A percentile compares a stretch with the other conserved stretches of the same genome.
phyloP scores from a whole-genome alignment of 148 eudicot genomes.

The Silene uniflora region DNA sequence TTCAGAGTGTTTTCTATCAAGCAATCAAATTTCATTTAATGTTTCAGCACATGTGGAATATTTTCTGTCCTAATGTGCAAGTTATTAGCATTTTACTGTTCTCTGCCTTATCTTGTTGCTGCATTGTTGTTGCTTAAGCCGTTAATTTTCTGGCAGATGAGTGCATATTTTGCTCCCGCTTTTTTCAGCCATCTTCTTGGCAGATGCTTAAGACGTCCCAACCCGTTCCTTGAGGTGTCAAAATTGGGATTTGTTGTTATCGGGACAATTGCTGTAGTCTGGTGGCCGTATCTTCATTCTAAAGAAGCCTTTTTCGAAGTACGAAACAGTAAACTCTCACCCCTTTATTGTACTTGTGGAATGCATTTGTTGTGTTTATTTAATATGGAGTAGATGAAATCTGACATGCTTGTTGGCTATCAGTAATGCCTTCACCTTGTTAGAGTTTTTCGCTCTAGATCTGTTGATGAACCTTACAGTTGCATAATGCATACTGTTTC shows the following conservation, averaged over 20 bases:
- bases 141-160: conserved; percentile 62
- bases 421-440: background rate
- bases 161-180: conserved; percentile 95
- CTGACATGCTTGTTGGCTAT: background rate
- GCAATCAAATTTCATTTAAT: background rate
- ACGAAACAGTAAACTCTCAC: conserved; percentile 17
- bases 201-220: conserved; percentile 63
- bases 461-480: too few relatives aligned
- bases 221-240: conserved; percentile 65
- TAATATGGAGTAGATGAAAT: background rate
- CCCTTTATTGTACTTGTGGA: conserved; percentile 1
- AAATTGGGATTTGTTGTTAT: conserved; percentile 71
- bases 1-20: background rate
- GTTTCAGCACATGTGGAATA: background rate
- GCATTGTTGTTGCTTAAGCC: background rate
- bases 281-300: conserved; percentile 90
- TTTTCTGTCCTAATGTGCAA: background rate
- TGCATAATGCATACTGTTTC: too few relatives aligned
- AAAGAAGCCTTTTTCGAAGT: conserved; percentile 64
- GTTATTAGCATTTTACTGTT: background rate
- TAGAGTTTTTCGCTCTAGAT: background rate
- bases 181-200: conserved; percentile 87
- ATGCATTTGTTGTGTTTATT: background rate
- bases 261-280: conserved; percentile 71
- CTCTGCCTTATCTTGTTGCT: background rate